A percentile compares a stretch with the other conserved stretches of the same genome.
Evolutionary conservation across 2,329 filamentous ascomycete genomes (phyloP).

Genomic region (Aspergillus flavus): DNA sequence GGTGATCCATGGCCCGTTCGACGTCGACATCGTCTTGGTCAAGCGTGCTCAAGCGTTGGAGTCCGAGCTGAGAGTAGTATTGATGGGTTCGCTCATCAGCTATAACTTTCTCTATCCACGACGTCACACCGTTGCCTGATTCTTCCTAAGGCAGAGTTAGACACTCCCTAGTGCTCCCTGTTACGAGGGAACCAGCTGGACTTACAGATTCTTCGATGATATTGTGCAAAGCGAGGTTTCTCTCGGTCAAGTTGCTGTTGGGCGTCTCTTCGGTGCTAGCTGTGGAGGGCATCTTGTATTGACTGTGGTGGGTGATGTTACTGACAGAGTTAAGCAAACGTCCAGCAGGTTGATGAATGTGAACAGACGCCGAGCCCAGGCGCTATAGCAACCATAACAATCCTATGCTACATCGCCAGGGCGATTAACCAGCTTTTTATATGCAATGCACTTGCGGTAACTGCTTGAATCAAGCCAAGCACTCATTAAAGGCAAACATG

Average conservation of each 20-base stretch:
- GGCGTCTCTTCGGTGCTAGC: background rate
- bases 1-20: conserved; percentile 12
- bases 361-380: background rate
- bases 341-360: background rate
- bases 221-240: conserved; percentile 14
- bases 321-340: background rate
- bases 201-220: conserved; percentile 6
- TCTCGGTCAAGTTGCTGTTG: conserved; percentile 11
- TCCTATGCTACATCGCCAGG: background rate
- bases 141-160: background rate
- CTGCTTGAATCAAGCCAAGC: background rate
- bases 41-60: background rate
- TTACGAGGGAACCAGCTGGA: background rate
- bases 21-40: conserved; percentile 3
- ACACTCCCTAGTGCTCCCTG: background rate
- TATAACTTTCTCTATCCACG: conserved; percentile 22
- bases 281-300: background rate
- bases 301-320: background rate
- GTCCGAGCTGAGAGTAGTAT: conserved; percentile 14
- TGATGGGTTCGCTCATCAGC: conserved; percentile 23
- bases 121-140: background rate
- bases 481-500: background rate
- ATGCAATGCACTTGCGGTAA: background rate
- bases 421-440: background rate
- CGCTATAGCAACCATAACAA: background rate